Evolutionary conservation across 78 protist species (phyloP), one percentile per base, ranked within the genome.

Genomic region (Andalucia godoyi): DNA sequence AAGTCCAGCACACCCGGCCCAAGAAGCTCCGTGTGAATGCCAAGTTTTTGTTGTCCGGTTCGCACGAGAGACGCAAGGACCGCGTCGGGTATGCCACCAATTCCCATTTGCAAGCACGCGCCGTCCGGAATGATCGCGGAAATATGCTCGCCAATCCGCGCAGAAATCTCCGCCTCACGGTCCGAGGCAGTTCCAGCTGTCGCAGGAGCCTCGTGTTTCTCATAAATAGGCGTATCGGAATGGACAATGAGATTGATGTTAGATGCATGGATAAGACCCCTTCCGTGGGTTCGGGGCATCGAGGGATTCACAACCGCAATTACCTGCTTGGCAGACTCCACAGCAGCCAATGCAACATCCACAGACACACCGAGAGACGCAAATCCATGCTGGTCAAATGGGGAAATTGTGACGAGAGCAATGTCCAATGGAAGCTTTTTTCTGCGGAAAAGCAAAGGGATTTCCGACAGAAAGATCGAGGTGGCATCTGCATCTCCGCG

Each of bases 1-100:
- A 79, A 55, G 15, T 72, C 72, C 15, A 63, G 0, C 29, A 79
- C 33, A 1, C 70, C 67, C 33, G 71, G 69, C n/a, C 21, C 2
- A 10, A 71, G 15, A 74, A 74, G 57, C 51, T 79, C 85, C 0
- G 85, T 71, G 62, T 79, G 85, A n/a, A 79, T 23, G 53, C 85
- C 85, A 1, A 79, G 85, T 15, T 51, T 47, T 10, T 17, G 58
- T n/a, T 2, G 15, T 12, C 29, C 29, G 29, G n/a, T 10, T 18
- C 58, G 29, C 5, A 29, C 4, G 29, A 79, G 58, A 7, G 5
- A 15, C 7, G 6, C 38, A 13, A 49, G 29, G 6, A 42, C 43
- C 8, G 74, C 73, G 18, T 78, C 57, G 34, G 84, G 84, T 5
- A 78, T 60, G 12, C 33, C 60, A 0, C 84, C 84, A 42, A 78